These are phyloP conservation scores for Exophiala mesophila DNA, from an alignment of 2,329 filamentous ascomycete species.

Conservation along the genomic window DNA sequence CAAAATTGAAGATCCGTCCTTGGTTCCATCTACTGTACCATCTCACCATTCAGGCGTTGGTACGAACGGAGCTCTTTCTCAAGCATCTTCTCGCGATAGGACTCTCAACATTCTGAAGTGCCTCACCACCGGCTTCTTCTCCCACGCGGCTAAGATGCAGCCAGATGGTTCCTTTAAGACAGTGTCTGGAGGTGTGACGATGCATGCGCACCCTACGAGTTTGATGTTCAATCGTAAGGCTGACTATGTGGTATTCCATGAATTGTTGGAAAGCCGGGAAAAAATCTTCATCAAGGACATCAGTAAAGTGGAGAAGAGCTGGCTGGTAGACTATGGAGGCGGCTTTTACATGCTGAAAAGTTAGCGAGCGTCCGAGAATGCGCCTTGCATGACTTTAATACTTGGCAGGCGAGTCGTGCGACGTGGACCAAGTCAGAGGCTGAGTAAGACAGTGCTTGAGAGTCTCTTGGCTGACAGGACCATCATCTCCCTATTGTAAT, in stretches of 20 bases:
- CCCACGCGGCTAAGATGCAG: constrained; percentile 90
- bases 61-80: constrained; percentile 34
- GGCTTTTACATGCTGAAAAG: constrained; percentile 65
- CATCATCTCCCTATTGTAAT: no score
- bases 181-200: constrained; percentile 69
- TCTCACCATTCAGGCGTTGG: constrained; percentile 16
- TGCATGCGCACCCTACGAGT: constrained; percentile 87
- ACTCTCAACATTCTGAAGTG: constrained; percentile 76
- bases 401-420: no score
- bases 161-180: constrained; percentile 84
- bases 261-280: constrained; percentile 79
- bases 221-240: constrained; percentile 95
- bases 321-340: constrained; percentile 83
- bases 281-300: constrained; percentile 90
- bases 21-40: constrained; percentile 34
- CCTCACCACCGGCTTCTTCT: constrained; percentile 85
- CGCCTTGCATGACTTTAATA: no score
- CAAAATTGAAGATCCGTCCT: constrained; percentile 52
- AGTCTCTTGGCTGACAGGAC: no score
- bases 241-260: constrained; percentile 94
- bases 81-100: constrained; percentile 38
- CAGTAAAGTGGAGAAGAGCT: constrained; percentile 89
- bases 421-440: no score
- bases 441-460: no score
- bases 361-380: no score